These are phyloP conservation scores for Rhodotorula sp. DNA, from an alignment of 1,284 basidiomycete species.

Conservation along the genomic window DNA sequence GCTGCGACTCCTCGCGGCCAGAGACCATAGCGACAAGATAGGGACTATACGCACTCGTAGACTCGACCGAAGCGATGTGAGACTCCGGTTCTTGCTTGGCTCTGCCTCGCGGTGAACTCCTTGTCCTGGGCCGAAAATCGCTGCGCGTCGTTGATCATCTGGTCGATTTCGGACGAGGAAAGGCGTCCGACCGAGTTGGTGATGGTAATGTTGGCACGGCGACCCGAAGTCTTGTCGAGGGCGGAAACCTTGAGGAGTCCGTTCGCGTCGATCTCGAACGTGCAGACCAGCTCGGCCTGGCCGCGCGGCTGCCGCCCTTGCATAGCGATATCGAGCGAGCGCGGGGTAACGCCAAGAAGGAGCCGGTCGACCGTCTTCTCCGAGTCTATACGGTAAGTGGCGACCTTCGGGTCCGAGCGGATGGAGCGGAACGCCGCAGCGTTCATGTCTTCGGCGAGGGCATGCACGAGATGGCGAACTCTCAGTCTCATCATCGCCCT, in stretches of 20 bases:
- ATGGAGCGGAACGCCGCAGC: too few species aligned
- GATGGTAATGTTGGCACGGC: conserved; percentile 85
- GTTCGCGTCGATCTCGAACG: conserved; percentile 97
- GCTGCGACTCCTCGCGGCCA: too few species aligned
- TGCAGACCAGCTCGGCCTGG: conserved; percentile 85
- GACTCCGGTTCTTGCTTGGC: conserved; percentile 94
- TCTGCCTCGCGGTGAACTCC: conserved; percentile 95
- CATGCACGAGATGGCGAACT: too few species aligned
- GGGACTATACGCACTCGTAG: conserved; percentile 56
- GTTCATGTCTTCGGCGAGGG: too few species aligned
- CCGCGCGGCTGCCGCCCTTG: conserved; percentile 81
- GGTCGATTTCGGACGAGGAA: conserved; percentile 88
- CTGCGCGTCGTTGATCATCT: conserved; percentile 94
- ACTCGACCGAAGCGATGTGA: conserved; percentile 90
- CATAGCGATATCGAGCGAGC: too few species aligned
- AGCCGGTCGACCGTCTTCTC: too few species aligned
- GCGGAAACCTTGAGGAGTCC: conserved; percentile 94
- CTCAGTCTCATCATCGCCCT: too few species aligned
- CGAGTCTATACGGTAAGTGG: too few species aligned
- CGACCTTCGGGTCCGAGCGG: too few species aligned
- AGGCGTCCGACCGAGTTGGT: conserved; percentile 95
- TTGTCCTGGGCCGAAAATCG: conserved; percentile 94
- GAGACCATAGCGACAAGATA: background rate
- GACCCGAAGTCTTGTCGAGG: conserved; percentile 88
- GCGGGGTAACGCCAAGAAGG: too few species aligned